A percentile compares a stretch with the other conserved stretches of the same genome.
These are phyloP conservation scores for Camelina neglecta DNA, from an alignment of 345 rosid species.

Conservation along the genomic window DNA sequence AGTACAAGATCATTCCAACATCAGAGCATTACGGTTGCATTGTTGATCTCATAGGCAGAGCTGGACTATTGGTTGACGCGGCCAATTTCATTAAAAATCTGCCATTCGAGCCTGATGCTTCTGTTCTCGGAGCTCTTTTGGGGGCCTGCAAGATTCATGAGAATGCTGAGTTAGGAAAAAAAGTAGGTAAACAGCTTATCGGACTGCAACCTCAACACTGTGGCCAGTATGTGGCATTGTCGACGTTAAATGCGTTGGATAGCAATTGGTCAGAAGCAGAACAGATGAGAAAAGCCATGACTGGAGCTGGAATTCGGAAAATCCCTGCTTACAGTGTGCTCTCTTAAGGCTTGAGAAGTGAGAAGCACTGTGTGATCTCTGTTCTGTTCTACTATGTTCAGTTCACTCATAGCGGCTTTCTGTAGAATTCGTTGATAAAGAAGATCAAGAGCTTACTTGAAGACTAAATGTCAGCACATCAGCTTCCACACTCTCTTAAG, in stretches of 20 bases:
- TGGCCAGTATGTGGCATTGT: slow-evolving; percentile 59
- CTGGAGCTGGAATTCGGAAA: slow-evolving; percentile 51
- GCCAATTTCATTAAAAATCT: slow-evolving; percentile 51
- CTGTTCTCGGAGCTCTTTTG: slow-evolving; percentile 69
- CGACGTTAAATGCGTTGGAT: slow-evolving; percentile 53
- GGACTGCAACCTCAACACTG: slow-evolving; percentile 55
- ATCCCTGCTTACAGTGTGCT: slow-evolving; percentile 57
- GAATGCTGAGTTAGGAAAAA: slow-evolving; percentile 52
- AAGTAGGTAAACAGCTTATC: slow-evolving; percentile 56
- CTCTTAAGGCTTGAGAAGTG: slow-evolving; percentile 16
- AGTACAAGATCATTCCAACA: slow-evolving; percentile 53
- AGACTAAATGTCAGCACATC: too few species aligned
- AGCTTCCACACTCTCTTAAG: too few species aligned
- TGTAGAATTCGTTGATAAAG: not conserved
- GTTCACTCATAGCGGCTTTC: not conserved
- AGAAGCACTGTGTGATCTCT: slow-evolving; percentile 3
- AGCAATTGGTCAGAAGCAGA: slow-evolving; percentile 64
- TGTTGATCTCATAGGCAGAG: slow-evolving; percentile 82
- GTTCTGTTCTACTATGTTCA: slow-evolving; percentile 1
- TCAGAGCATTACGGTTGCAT: slow-evolving; percentile 80
- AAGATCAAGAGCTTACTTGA: not conserved
- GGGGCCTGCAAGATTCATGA: slow-evolving; percentile 78
- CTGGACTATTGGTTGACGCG: slow-evolving; percentile 66
- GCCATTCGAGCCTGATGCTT: slow-evolving; percentile 70
- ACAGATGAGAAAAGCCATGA: slow-evolving; percentile 55